Evolutionary conservation across 805 yeast species (phyloP).

Genomic region (Lipomyces japonicus): DNA sequence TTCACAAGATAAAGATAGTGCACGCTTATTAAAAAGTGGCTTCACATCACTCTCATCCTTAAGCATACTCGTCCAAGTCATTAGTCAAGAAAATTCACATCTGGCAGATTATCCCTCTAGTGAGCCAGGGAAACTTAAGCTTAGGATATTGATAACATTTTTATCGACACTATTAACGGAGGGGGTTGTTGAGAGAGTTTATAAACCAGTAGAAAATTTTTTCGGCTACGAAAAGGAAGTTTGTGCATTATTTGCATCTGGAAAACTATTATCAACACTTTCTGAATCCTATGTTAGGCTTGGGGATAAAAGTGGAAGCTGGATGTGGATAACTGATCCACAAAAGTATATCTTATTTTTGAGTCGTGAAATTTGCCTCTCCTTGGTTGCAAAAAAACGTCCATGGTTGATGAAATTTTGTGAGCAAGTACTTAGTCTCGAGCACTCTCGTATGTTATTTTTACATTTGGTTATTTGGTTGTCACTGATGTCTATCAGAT

Average conservation of each 20-base stretch:
- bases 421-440: constrained; percentile 8
- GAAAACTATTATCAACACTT: constrained; percentile 8
- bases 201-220: no score
- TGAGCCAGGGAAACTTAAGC: no score
- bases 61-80: no score
- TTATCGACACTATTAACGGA: no score
- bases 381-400: neutral
- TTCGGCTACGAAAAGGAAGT: constrained; percentile 16
- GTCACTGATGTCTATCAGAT: neutral
- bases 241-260: constrained; percentile 10
- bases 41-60: no score
- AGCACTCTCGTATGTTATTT: constrained; percentile 5
- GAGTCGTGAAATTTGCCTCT: constrained; percentile 8
- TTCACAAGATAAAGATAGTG: no score
- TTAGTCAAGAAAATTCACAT: no score
- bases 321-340: constrained; percentile 22
- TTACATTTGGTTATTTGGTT: neutral
- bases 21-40: no score
- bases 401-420: constrained; percentile 5
- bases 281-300: constrained; percentile 4
- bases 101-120: no score
- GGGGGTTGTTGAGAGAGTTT: no score
- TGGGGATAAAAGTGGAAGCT: neutral
- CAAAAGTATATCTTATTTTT: constrained; percentile 5
- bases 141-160: no score